Percentiles rank a stretch among this genome's conserved stretches.
Conservation (phyloP, 2,329 filamentous ascomycete genomes). For the Pseudogymnoascus sp. region DNA sequence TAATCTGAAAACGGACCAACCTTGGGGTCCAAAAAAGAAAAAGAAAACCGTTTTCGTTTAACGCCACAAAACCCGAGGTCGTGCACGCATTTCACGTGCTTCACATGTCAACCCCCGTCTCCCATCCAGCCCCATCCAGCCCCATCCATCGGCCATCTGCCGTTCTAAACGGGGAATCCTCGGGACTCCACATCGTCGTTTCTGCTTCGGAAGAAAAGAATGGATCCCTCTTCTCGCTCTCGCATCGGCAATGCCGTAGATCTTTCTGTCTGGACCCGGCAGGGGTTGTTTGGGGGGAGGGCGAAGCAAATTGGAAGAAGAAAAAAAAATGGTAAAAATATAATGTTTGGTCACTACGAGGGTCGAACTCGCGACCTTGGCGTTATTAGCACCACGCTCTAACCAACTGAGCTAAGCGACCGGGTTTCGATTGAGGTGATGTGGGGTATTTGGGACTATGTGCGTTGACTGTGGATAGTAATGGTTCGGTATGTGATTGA, state of each 20-base stretch:
- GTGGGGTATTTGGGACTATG: not conserved
- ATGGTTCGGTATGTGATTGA: too few species aligned
- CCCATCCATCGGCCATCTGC: not conserved
- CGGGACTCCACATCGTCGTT: not conserved
- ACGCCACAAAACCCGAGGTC: too few species aligned
- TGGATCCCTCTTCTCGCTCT: too few species aligned
- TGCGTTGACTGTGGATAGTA: too few species aligned
- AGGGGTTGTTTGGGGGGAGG: too few species aligned
- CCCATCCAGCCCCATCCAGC: too few species aligned
- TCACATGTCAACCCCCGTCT: not conserved
- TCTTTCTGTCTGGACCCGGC: too few species aligned
- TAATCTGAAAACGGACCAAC: not conserved
- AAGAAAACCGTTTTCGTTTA: not conserved
- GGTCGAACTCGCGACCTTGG: too few species aligned
- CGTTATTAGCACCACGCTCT: too few species aligned
- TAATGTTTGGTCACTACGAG: not conserved
- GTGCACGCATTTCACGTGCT: not conserved
- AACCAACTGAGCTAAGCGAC: not conserved
- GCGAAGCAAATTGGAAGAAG: not conserved
- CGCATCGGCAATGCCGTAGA: not conserved
- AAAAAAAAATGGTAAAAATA: not conserved
- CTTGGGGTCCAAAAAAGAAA: not conserved
- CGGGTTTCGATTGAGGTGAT: not conserved
- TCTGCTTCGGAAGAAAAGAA: too few species aligned
- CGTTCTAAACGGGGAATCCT: not conserved